phyloP scores from a whole-genome alignment of 1,284 basidiomycete species.

The Ustilago lituana region DNA sequence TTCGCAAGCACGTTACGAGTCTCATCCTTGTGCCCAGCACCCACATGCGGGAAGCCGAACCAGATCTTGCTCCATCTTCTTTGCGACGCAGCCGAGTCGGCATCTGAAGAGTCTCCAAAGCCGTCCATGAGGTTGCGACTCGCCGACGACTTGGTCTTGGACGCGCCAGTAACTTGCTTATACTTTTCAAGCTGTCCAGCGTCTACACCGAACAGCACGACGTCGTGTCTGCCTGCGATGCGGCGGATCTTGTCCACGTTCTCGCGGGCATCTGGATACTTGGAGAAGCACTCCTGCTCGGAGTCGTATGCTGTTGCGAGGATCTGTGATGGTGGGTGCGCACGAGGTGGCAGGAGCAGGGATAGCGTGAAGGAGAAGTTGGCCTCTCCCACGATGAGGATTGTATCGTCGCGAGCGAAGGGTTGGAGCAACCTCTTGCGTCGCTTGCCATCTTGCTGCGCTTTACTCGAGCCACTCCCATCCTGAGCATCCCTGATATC shows the following conservation, averaged over 20 bases:
- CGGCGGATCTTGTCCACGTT: slow-evolving; percentile 71
- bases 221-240: slow-evolving; percentile 71
- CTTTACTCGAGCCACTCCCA: too few relatives aligned
- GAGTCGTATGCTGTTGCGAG: slow-evolving; percentile 89
- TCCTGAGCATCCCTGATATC: not conserved
- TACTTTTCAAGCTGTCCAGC: slow-evolving; percentile 79
- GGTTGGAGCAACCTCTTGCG: slow-evolving; percentile 71
- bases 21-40: slow-evolving; percentile 94
- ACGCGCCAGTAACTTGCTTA: slow-evolving; percentile 66
- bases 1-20: slow-evolving; percentile 92
- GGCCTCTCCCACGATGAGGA: slow-evolving; percentile 87
- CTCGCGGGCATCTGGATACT: slow-evolving; percentile 81
- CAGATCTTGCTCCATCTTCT: slow-evolving; percentile 80
- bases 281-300: slow-evolving; percentile 78
- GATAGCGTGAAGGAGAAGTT: slow-evolving; percentile 92
- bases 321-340: slow-evolving; percentile 75
- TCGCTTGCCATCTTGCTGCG: too few relatives aligned
- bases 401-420: slow-evolving; percentile 78
- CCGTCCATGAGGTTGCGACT: slow-evolving; percentile 9
- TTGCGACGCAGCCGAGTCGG: not conserved
- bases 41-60: slow-evolving; percentile 97
- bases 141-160: slow-evolving; percentile 7
- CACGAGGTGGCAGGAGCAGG: slow-evolving; percentile 71
- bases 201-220: slow-evolving; percentile 85
- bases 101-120: not conserved